phyloP scores from a whole-genome alignment of 2,329 filamentous ascomycete genomes.

The Ophiocordyceps australis region DNA sequence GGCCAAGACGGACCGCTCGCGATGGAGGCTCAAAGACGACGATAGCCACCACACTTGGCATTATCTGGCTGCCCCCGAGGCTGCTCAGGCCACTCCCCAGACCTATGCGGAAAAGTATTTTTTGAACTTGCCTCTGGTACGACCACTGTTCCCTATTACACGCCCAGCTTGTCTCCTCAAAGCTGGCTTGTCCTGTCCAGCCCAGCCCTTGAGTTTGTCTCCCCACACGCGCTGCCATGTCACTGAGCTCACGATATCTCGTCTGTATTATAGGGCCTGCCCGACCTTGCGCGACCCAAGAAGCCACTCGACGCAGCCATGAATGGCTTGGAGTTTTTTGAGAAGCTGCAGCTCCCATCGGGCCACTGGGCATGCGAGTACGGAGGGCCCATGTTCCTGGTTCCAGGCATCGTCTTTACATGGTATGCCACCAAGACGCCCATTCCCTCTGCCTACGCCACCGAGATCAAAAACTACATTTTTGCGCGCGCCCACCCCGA shows the following conservation, averaged over 20 bases:
- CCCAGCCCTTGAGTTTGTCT: too few species aligned
- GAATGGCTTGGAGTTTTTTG: slow-evolving; percentile 80
- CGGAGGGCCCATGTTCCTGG: slow-evolving; percentile 88
- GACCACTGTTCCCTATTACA: too few species aligned
- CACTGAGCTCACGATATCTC: too few species aligned
- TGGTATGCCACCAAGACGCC: slow-evolving; percentile 84
- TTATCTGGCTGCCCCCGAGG: slow-evolving; percentile 61
- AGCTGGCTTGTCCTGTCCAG: too few species aligned
- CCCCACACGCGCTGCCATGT: too few species aligned
- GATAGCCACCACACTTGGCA: slow-evolving; percentile 85
- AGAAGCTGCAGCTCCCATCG: slow-evolving; percentile 69
- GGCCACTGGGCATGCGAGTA: slow-evolving; percentile 98
- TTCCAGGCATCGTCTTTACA: slow-evolving; percentile 68
- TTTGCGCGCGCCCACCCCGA: slow-evolving; percentile 68
- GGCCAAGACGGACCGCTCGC: slow-evolving; percentile 54
- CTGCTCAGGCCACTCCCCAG: slow-evolving; percentile 66
- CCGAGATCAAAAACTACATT: slow-evolving; percentile 85
- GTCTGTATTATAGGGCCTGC: slow-evolving; percentile 67
- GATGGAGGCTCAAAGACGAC: slow-evolving; percentile 76
- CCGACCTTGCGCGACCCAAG: slow-evolving; percentile 49
- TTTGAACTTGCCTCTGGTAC: slow-evolving; percentile 61
- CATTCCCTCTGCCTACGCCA: slow-evolving; percentile 61
- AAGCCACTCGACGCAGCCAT: slow-evolving; percentile 59
- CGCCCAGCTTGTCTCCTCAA: too few species aligned
- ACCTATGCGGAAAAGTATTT: slow-evolving; percentile 78